These are phyloP conservation scores for Xanthoceras sorbifolium DNA, from an alignment of 345 rosid species.

Conservation along the genomic window DNA sequence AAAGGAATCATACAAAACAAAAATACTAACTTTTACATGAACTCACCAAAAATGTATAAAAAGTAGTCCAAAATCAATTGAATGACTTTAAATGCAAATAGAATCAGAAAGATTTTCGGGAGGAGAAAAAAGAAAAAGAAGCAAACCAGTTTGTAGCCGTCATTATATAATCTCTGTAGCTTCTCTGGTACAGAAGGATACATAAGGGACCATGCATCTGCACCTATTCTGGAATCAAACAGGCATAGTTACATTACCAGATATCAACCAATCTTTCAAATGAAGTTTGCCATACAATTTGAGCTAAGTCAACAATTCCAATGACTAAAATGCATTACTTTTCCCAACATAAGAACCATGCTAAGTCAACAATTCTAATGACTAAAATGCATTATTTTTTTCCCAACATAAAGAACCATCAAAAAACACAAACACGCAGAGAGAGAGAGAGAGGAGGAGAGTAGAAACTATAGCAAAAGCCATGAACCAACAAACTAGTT, in stretches of 20 bases:
- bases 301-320: not conserved
- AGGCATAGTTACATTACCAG: not conserved
- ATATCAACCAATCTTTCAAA: constrained; percentile 8
- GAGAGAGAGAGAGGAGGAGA: not conserved
- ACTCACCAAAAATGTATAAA: not conserved
- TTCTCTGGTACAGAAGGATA: constrained; percentile 86
- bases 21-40: not conserved
- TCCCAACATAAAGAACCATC: no score
- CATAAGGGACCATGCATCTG: constrained; percentile 94
- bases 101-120: constrained; percentile 6
- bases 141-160: constrained; percentile 89
- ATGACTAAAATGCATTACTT: not conserved
- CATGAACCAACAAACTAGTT: not conserved
- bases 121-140: constrained; percentile 1
- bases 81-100: not conserved
- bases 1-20: not conserved
- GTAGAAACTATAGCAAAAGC: not conserved
- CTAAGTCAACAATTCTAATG: no score
- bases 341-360: not conserved
- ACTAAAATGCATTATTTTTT: no score
- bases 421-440: not conserved
- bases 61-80: constrained; percentile 4
- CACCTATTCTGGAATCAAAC: constrained; percentile 64
- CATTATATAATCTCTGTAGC: constrained; percentile 66
- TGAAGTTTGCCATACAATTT: not conserved